Evolutionary conservation across 176 grass and related monocot species (phyloP), one percentile per base, ranked within the genome.

Genomic region (Alloteropsis semialata): DNA sequence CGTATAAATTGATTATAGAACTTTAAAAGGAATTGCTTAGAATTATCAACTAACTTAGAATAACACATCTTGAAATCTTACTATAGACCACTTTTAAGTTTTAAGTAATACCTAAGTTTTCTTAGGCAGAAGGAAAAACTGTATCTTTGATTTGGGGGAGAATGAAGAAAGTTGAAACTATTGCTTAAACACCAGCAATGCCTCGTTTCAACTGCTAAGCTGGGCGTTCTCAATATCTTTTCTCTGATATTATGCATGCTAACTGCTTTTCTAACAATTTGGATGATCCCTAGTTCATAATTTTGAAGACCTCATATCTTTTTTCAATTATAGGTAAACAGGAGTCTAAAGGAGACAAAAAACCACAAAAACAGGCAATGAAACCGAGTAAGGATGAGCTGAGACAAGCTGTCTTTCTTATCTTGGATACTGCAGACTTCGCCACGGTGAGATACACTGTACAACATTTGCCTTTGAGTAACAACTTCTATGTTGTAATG

Each of bases 381-480:
- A 77, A 65, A 73, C 89, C 89, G 60, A 88, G 38, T 11, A 91
- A 21, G 65, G 82, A 88, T 76, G 89, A 91, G 41, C 65, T 91
- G 82, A 88, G 85, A 74, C 56, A 91, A 60, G 86, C 89, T 78
- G 18, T 91, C 33, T 77, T 57, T 53, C n/a, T 64, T 65, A 91
- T 91, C 66, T 88, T 91, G 72, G 86, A 84, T 72, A 58, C 71
- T 1, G 66, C 82, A n/a, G 82, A 91, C 71, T 91, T 91, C 45
- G 72, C 57, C 3, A 85, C 72, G 48, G 89, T 88, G 65, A 88
- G 82, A 76, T 77, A 27, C 6, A 53, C 10, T 66, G 1, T 48
- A 38, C 61, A 80, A 8, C 16, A 41, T 65, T 76, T 19, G 60
- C 79, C 14, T 59, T 56, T 60, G n/a, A n/a, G n/a, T 36, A 24